phyloP scores from a whole-genome alignment of 1,284 basidiomycete species.

The Rhodotorula sp. region DNA sequence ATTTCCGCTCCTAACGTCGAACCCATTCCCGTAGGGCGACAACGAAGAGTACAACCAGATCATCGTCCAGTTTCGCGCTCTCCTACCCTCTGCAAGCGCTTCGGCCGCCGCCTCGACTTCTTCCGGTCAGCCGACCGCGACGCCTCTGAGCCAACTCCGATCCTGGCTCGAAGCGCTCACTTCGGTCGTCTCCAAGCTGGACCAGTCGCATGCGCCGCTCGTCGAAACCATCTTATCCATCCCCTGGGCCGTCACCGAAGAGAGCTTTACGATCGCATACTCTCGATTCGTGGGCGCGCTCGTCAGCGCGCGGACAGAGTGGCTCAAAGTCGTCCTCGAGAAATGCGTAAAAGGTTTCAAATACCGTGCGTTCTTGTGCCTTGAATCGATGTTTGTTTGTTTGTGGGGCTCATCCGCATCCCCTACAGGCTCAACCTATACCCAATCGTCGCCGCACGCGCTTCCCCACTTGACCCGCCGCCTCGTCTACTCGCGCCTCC shows the following conservation, averaged over 20 bases:
- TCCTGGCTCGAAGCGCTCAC: conserved; percentile 55
- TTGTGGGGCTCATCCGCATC: no score
- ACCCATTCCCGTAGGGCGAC: conserved; percentile 59
- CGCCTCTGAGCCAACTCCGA: conserved; percentile 22
- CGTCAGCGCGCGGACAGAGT: conserved; percentile 89
- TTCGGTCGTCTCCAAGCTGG: conserved; percentile 63
- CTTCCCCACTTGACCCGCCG: conserved; percentile 68
- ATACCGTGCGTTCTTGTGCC: conserved; percentile 68
- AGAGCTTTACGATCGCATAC: conserved; percentile 76
- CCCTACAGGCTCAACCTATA: conserved; percentile 34
- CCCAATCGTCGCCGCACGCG: conserved; percentile 27
- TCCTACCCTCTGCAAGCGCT: conserved; percentile 41
- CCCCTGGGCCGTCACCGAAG: conserved; percentile 88
- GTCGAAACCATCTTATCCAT: conserved; percentile 83
- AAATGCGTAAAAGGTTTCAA: conserved; percentile 81
- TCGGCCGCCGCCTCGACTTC: conserved; percentile 37
- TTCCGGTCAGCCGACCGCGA: conserved; percentile 29
- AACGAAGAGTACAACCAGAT: conserved; percentile 56
- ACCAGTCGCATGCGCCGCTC: conserved; percentile 74
- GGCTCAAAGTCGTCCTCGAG: conserved; percentile 75
- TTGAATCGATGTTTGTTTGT: not conserved
- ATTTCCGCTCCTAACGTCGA: conserved; percentile 22
- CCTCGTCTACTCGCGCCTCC: conserved; percentile 80
- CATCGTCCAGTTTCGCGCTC: conserved; percentile 54
- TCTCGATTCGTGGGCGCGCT: conserved; percentile 86